A percentile compares a stretch with the other conserved stretches of the same genome.
phyloP scores from a whole-genome alignment of 768 basidiomycete genomes.

The Trametes cinnabarina region DNA sequence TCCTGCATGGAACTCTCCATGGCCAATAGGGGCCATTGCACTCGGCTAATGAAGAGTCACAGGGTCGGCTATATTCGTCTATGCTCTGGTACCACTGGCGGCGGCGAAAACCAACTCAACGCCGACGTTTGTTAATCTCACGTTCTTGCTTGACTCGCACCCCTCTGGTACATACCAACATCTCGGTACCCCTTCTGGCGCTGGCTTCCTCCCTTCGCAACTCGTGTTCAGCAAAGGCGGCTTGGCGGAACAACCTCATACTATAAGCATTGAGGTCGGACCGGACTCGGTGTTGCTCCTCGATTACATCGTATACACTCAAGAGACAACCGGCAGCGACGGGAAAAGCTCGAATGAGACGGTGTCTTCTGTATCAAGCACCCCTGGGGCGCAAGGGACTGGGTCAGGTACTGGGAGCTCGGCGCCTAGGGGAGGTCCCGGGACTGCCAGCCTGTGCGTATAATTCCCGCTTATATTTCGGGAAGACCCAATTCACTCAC shows the following conservation, averaged over 20 bases:
- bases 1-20: background rate
- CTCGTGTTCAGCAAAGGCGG: constrained; percentile 38
- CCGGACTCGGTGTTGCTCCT: constrained; percentile 48
- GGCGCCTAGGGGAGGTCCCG: constrained; percentile 26
- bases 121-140: constrained; percentile 43
- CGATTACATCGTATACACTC: constrained; percentile 45
- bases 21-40: background rate
- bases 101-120: constrained; percentile 25
- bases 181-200: constrained; percentile 25
- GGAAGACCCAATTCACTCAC: constrained; percentile 27
- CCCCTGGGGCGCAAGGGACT: constrained; percentile 14
- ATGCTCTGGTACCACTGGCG: constrained; percentile 38
- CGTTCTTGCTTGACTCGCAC: constrained; percentile 42
- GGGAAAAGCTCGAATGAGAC: constrained; percentile 16
- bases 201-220: constrained; percentile 33
- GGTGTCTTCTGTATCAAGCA: constrained; percentile 11
- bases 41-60: constrained; percentile 2
- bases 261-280: constrained; percentile 43
- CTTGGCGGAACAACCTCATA: constrained; percentile 40
- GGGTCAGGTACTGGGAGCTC: constrained; percentile 22
- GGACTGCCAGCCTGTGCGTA: constrained; percentile 33
- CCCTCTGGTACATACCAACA: constrained; percentile 31
- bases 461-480: constrained; percentile 35
- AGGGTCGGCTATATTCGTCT: constrained; percentile 53
- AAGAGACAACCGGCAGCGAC: constrained; percentile 2